Base-by-base conservation (phyloP, 257 asterid genomes). In the Nicotiana undulata region DNA sequence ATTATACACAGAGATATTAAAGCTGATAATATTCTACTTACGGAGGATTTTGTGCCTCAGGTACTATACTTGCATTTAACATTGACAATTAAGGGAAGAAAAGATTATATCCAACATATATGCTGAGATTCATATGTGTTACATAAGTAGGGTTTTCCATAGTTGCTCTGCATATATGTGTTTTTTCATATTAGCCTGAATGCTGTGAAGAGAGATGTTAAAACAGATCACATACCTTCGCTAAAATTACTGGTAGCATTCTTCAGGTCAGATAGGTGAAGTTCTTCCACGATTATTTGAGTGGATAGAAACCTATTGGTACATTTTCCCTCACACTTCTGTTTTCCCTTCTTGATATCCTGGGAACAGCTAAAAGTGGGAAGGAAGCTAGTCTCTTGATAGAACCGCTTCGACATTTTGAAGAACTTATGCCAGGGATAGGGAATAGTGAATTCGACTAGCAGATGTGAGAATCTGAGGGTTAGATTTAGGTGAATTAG, bases 1-100 rank as follows among this genome's bases (percentile, higher is more conserved):
- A 87, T 92, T 9, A 92, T 92, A 66, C 97, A 92, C 72, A 86
- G 95, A 81, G 97, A 92, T 59, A 92, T 92, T 3, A 90, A 90
- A 82, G 89, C 93, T 32, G 93, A 89, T 79, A 90, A 92, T 81
- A 85, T 92, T 84, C 87, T 92, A 65, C 87, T 92, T 66, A 87
- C 93, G 7, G 92, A 92, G 80, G 88, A 86, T 83, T 91, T 81
- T 72, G 94, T 82, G 81, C 90, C 97, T 70, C 93, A 88, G 95
- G 97, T 90, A 81, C 32, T 28, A 53, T 59, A 63, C 65, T 40
- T 40, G 49, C 49, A 40, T 40, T 40, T 40, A 40, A 40, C 12
- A 40, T 40, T 9, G 49, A 9, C 49, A 40, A 40, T 40, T 40
- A 40, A 40, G 12, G 12, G 49, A 40, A 40, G 49, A 40, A 40